These are phyloP conservation scores for Paramecium octaurelia DNA, from an alignment of 73 alveolate species.

Conservation along the genomic window DNA sequence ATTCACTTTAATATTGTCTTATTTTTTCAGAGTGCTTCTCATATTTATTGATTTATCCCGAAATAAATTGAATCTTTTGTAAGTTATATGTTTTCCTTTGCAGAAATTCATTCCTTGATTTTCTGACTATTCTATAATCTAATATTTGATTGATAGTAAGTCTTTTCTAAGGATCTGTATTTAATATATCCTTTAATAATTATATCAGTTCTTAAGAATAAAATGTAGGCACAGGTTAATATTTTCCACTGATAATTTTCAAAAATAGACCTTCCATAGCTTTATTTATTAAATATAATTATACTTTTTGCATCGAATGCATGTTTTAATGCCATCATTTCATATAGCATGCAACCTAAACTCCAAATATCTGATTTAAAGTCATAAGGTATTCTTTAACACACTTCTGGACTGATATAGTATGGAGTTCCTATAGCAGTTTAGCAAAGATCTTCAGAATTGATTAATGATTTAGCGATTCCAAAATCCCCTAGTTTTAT, in stretches of 20 bases:
- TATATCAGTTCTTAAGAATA: neutral
- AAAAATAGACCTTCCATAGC: conserved; percentile 32
- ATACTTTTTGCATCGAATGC: conserved; percentile 69
- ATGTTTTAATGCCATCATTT: conserved; percentile 71
- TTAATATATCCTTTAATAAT: neutral
- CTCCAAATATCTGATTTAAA: conserved; percentile 83
- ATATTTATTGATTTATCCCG: neutral
- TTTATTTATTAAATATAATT: neutral
- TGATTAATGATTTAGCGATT: conserved; percentile 71
- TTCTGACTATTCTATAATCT: neutral
- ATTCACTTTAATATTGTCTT: neutral
- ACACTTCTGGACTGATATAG: conserved; percentile 77
- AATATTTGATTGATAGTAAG: neutral
- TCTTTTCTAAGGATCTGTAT: neutral
- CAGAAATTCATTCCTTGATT: neutral
- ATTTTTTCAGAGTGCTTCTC: neutral
- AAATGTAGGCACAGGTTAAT: neutral
- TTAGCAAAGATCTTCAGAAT: conserved; percentile 71
- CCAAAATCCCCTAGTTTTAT: conserved; percentile 89
- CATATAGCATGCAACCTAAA: conserved; percentile 79
- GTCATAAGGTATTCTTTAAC: conserved; percentile 79
- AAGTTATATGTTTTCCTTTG: neutral
- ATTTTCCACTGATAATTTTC: neutral
- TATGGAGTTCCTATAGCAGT: conserved; percentile 81
- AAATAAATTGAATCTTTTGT: neutral